These are phyloP conservation scores for Trichophyton verrucosum DNA, from an alignment of 2,329 filamentous ascomycete species.

Conservation along the genomic window DNA sequence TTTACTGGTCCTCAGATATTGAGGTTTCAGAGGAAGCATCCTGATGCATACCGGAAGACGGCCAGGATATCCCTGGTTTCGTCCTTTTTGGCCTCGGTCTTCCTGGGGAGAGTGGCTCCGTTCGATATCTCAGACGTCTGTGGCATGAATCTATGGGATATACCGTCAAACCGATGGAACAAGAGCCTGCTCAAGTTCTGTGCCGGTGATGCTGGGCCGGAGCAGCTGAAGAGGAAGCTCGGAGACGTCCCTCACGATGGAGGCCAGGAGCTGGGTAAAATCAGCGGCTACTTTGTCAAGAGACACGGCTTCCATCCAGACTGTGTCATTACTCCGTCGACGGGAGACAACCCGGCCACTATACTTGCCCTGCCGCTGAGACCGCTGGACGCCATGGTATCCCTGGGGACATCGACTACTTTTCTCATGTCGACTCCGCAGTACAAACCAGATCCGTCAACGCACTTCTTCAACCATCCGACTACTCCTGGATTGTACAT, in stretches of 20 bases:
- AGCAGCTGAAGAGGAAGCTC: constrained; percentile 62
- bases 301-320: constrained; percentile 65
- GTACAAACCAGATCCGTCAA: constrained; percentile 78
- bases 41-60: constrained; percentile 68
- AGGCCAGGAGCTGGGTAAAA: constrained; percentile 60
- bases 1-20: constrained; percentile 98
- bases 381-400: constrained; percentile 84
- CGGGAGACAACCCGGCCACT: constrained; percentile 90
- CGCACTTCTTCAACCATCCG: constrained; percentile 98
- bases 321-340: constrained; percentile 74
- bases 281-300: constrained; percentile 65
- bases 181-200: constrained; percentile 62
- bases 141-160: constrained; percentile 95
- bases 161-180: constrained; percentile 60
- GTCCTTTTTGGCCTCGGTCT: constrained; percentile 82
- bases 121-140: constrained; percentile 91
- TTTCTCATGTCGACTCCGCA: constrained; percentile 94
- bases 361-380: constrained; percentile 82
- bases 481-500: constrained; percentile 85
- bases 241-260: constrained; percentile 70
- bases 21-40: constrained; percentile 67
- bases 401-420: constrained; percentile 86
- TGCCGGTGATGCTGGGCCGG: constrained; percentile 52
- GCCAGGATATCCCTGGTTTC: constrained; percentile 85
- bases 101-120: constrained; percentile 73